Base-by-base conservation (phyloP, 192 early-diverging fungal species). In the Phlyctochytrium arcticum region DNA sequence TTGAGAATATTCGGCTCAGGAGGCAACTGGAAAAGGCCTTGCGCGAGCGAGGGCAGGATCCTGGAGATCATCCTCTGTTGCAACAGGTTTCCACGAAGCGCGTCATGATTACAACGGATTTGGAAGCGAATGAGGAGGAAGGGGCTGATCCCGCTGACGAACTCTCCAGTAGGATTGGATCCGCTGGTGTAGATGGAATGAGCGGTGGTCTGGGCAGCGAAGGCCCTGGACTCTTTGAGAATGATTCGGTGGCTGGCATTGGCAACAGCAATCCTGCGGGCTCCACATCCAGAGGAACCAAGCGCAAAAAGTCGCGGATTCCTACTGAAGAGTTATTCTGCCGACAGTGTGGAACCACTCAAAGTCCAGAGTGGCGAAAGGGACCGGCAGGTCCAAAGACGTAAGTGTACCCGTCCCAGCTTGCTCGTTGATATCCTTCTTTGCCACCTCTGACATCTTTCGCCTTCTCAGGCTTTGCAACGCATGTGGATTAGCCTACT, bases 331-430 rank as follows among this genome's bases (percentile, higher is more conserved):
- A 80, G 44, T 47, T 80, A 8, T 80, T 77, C 42, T 80, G 78
- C 54, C 71, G 70, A 17, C 78, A 77, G 54, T 80, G 78, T 48
- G 78, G 78, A 17, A 75, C 71, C 9, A 80, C 78, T 30, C 39
- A 36, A 17, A 71, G 68, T 6, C 78, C 78, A 9, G 78, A 80
- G 54, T 80, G 78, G 78, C 64, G 78, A 17, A 73, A 74, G 49
- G 78, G 78, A 3, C 78, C 78, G 10, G 37, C 51, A 4, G 78
- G 78, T 21, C 78, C 78, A 3, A 80, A 80, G 55, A 80, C 78
- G 78, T 78, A 54, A 67, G 67, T 60, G 6, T 21, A 19, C 36
- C n/a, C 35, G 37, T 44, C 2, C 35, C 4, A 8, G 21, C 44
- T 26, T 3, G 31, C 8, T n/a, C 24, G 36, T 39, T 3, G 32